Base-by-base conservation (phyloP, 228 moss, liverwort and hornwort genomes). In the Sphagnum magellanicum region DNA sequence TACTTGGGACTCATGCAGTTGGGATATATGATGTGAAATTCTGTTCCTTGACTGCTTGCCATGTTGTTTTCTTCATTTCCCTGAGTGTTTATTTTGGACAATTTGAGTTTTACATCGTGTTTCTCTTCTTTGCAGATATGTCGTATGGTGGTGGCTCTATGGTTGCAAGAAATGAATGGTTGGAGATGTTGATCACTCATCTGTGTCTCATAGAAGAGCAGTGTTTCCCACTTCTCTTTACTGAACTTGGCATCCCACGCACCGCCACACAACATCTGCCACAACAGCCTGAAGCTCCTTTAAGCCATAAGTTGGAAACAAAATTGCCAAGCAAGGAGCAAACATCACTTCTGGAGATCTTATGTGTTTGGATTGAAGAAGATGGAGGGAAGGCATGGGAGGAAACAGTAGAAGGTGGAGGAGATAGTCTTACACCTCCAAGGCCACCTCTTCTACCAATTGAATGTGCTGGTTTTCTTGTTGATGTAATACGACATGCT, bases 151-250 rank as follows among this genome's bases (percentile, higher is more conserved):
- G 49, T 67, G 67, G 16, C 16, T 67, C 49, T 15, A 50, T 10
- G 14, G 47, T 5, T 11, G 68, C 46, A 53, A 16, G 75, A 48
- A 82, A 72, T 47, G 77, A 87, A 47, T 98, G 98, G 98, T 76
- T 89, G 72, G 89, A 86, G 73, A 75, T 83, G 74, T 80, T 98
- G 46, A 52, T 93, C 59, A 50, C 74, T 50, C 76, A 72, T 32
- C 68, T 98, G 5, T 89, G 94, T 68, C 72, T 87, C 11, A 75
- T 32, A 32, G 32, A 65, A 48, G 77, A 64, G 50, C 70, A 79
- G 47, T 71, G 79, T 12, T 84, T 92, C 51, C 80, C 82, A 65
- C 50, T 73, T 50, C 68, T 93, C 16, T 92, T 98, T 74, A 74
- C 66, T 51, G 76, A 71, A 61, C 85, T 97, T 15, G 93, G 89